Evolutionary conservation across 495 filamentous ascomycete species (phyloP), one percentile per base, ranked within the genome.

Genomic region (Pseudevernia furfuracea): DNA sequence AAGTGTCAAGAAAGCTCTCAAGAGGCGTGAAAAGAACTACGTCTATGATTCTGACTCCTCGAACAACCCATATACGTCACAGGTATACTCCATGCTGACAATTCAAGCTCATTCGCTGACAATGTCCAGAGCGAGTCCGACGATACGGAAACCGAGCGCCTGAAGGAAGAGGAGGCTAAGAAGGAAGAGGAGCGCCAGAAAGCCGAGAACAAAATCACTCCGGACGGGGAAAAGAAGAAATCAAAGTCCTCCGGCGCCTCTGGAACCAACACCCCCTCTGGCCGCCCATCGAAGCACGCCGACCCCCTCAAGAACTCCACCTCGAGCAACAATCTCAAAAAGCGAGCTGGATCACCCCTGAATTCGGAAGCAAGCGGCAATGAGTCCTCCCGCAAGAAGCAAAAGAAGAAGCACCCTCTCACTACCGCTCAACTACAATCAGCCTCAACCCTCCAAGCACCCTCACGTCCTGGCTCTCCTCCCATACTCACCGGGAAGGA

Each of bases 361-460:
- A 80, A 86, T 25, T 97, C 94, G 17, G 88, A 97, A 70, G 88
- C 89, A 23, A 95, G 90, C 76, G 95, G 91, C 58, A 92, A 89
- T 66, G 94, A 98, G 71, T 89, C 88, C 1, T 83, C 85, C 30
- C 89, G 89, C 49, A 96, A 96, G 79, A 96, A 96, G 82, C 79
- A 82, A 46, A 96, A 94, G 77, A 90, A 86, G 71, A 85, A 84
- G 61, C 80, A 85, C 65, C 70, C 69, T 15, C 53, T 60, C 38
- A 56, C 25, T 2, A 68, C 71, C 44, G 69, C 75, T 2, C 66
- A 59, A 46, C 28, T 23, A n/a, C 64, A 59, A 53, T 76, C 75
- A 57, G 78, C 79, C 14, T 76, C 79, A 21, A 78, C 77, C 21
- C 82, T 85, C 10, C 82, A 86, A 63, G 76, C 86, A 17, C 77